Evolutionary conservation across 306 rosid species (phyloP).

Genomic region (Pterocarpus macrocarpus): DNA sequence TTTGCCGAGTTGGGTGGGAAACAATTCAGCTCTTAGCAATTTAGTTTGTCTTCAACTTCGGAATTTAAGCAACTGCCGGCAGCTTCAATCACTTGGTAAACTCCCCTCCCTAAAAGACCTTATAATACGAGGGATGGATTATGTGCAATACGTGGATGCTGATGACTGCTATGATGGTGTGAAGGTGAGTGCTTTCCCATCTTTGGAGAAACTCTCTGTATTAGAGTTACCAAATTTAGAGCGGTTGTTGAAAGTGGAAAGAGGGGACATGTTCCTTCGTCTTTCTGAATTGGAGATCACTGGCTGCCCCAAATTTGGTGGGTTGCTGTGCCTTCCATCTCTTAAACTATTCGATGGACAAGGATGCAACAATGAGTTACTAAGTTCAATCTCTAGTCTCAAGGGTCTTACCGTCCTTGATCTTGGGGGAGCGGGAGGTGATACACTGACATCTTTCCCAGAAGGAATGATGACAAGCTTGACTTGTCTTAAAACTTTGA

Average conservation of each 20-base stretch:
- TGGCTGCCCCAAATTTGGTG: background rate
- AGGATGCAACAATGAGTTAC: background rate
- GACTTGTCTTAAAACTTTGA: slow-evolving; percentile 1
- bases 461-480: slow-evolving; percentile 15
- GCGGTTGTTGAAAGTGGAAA: background rate
- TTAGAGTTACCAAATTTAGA: accelerated
- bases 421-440: background rate
- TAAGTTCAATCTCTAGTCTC: background rate
- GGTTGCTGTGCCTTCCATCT: background rate
- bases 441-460: background rate
- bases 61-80: accelerated
- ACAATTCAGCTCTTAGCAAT: background rate
- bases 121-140: background rate
- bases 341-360: background rate
- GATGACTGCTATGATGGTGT: background rate
- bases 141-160: background rate
- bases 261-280: background rate
- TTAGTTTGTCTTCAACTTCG: background rate
- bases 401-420: background rate
- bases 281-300: background rate
- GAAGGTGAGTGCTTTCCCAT: background rate
- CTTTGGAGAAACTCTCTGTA: background rate
- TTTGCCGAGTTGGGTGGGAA: background rate
- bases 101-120: background rate
- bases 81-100: background rate